Evolutionary conservation across 148 eudicot genomes (phyloP).

Genomic region (Polygonum maritimum): DNA sequence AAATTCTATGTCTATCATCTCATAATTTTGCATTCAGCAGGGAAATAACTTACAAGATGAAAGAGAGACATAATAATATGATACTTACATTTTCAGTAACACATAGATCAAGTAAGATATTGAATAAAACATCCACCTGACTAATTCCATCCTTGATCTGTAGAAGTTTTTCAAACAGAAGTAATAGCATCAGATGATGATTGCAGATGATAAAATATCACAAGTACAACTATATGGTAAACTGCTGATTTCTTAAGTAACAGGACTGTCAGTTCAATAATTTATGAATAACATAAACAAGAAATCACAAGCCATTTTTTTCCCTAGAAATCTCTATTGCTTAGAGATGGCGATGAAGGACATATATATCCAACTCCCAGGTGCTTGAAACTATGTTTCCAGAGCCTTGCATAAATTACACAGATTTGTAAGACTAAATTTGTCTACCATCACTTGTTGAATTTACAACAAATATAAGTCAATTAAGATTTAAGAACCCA

Average conservation of each 20-base stretch:
- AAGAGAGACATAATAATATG: background rate
- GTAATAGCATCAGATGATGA: background rate
- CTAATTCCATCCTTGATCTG: constrained; percentile 26
- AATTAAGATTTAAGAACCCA: too few species aligned
- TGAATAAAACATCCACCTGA: constrained; percentile 24
- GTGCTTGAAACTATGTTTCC: too few species aligned
- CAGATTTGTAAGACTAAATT: too few species aligned
- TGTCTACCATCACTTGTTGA: too few species aligned
- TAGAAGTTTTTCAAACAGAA: constrained; percentile 9
- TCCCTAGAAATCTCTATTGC: too few species aligned
- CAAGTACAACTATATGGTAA: background rate
- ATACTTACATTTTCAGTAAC: constrained; percentile 27
- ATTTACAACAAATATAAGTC: too few species aligned
- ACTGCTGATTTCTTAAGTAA: background rate
- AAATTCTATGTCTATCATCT: background rate
- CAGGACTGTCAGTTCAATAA: background rate
- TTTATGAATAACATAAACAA: background rate
- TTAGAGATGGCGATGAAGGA: too few species aligned
- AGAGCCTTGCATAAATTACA: too few species aligned
- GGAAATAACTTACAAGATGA: background rate
- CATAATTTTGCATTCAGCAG: background rate
- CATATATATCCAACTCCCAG: too few species aligned
- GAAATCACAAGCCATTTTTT: too few species aligned
- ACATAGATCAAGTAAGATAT: constrained; percentile 28
- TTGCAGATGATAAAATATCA: background rate